Evolutionary conservation across 2,329 filamentous ascomycete genomes (phyloP).

Genomic region (Aspergillus tamarii): DNA sequence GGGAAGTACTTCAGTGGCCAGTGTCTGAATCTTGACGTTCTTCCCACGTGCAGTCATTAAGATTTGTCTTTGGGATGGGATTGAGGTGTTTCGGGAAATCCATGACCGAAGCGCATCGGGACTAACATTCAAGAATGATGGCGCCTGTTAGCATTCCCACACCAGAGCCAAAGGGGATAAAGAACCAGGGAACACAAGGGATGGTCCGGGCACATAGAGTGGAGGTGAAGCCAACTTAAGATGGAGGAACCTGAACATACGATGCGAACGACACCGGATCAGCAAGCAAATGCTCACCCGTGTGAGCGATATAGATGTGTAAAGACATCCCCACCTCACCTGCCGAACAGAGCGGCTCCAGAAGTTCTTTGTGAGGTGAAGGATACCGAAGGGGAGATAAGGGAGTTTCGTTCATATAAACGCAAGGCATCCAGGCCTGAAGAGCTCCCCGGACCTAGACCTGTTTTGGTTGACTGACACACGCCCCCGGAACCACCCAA

Average conservation of each 20-base stretch:
- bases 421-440: slow-evolving; percentile 20
- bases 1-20: slow-evolving; percentile 73
- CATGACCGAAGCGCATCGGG: slow-evolving; percentile 84
- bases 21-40: slow-evolving; percentile 77
- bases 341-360: slow-evolving; percentile 31
- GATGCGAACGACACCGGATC: slow-evolving; percentile 75
- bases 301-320: slow-evolving; percentile 89
- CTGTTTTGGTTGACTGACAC: slow-evolving; percentile 22
- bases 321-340: slow-evolving; percentile 72
- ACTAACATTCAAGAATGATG: slow-evolving; percentile 46
- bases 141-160: slow-evolving; percentile 24
- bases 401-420: slow-evolving; percentile 7
- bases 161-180: neutral
- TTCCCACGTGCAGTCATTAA: slow-evolving; percentile 83
- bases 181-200: slow-evolving; percentile 1
- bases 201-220: slow-evolving; percentile 11
- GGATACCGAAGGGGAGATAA: slow-evolving; percentile 24
- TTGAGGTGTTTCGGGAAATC: slow-evolving; percentile 73
- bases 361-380: slow-evolving; percentile 12
- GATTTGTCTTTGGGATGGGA: slow-evolving; percentile 79
- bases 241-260: slow-evolving; percentile 52
- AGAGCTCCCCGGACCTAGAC: slow-evolving; percentile 25
- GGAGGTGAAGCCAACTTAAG: neutral
- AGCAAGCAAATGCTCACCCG: slow-evolving; percentile 80
- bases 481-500: slow-evolving; percentile 19